Base-by-base conservation (phyloP, 1,284 basidiomycete genomes). In the Porogramme epimiltina region DNA sequence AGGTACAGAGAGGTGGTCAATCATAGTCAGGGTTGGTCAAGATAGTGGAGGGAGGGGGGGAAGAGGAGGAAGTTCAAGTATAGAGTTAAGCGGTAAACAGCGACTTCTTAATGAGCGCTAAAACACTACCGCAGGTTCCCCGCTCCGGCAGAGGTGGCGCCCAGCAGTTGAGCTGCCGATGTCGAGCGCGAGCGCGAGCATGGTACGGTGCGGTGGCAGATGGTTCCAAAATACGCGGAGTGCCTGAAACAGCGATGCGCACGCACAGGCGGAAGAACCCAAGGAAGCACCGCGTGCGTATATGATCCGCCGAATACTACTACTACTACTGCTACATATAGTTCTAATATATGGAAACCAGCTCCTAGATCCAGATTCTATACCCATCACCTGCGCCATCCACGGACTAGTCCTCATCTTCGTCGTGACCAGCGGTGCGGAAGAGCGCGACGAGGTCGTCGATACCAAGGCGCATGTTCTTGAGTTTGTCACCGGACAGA, bases 401-500 rank as follows among this genome's bases (percentile, higher is more conserved):
- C 23, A 38, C 15, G 23, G 38, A 52, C 20, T 56, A 53, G 6
- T 60, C 54, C 16, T 82, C 80, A 19, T 85, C 83, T 24, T 85
- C 80, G 45, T 81, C 75, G 13, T 72, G 71, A 8, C 74, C 75
- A 42, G 81, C 80, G 39, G 77, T 75, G 47, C 77, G 75, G 78
- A 93, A 93, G 28, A 93, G 73, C 0, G 83, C 85, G 70, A 95
- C 80, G 55, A 96, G 78, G 52, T 96, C 93, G 26, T 91, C 84
- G 71, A 93, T 74, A 9, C 87, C 85, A n/a, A 96, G 82, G 55
- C 86, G 87, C 77, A 87, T 84, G 64, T 90, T 88, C 79, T 89
- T 91, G 65, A 92, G 74, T 71, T 88, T 92, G 70, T 93, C 88
- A 19, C 95, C 96, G 33, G 91, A 89, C 40, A 98, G 73, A 0